Conservation (phyloP, 495 filamentous ascomycete genomes). For the Pyrenopolyporus hunteri region DNA sequence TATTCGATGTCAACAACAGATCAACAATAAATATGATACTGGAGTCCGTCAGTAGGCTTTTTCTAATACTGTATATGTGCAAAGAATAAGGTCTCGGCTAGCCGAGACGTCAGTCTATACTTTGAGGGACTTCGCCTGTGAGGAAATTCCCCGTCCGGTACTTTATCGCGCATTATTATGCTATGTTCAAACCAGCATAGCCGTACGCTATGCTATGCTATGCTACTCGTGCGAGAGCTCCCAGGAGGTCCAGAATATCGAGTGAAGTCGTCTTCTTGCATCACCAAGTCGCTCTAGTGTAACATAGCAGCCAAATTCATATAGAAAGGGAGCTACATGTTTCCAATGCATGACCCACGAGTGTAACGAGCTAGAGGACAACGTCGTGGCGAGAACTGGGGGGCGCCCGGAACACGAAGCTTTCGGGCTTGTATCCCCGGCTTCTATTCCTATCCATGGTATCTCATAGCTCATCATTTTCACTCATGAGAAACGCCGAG, state of each 20-base stretch:
- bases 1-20: background rate
- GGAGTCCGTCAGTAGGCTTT: background rate
- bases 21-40: background rate
- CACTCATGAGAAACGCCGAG: background rate
- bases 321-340: background rate
- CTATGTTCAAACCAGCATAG: background rate
- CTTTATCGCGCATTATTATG: background rate
- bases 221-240: background rate
- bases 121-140: background rate
- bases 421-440: slow-evolving; percentile 18
- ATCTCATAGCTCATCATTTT: background rate
- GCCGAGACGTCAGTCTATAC: background rate
- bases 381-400: slow-evolving; percentile 5
- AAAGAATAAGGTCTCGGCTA: background rate
- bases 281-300: background rate
- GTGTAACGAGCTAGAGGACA: slow-evolving; percentile 4
- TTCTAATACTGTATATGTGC: background rate
- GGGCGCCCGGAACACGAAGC: slow-evolving; percentile 21
- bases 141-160: background rate
- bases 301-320: background rate
- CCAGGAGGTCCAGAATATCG: background rate
- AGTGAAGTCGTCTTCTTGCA: background rate
- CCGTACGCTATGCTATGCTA: background rate
- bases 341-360: slow-evolving; percentile 3
- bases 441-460: slow-evolving; percentile 1